phyloP scores from a whole-genome alignment of 78 protist genomes.

The Dictyostelium citrinum region DNA sequence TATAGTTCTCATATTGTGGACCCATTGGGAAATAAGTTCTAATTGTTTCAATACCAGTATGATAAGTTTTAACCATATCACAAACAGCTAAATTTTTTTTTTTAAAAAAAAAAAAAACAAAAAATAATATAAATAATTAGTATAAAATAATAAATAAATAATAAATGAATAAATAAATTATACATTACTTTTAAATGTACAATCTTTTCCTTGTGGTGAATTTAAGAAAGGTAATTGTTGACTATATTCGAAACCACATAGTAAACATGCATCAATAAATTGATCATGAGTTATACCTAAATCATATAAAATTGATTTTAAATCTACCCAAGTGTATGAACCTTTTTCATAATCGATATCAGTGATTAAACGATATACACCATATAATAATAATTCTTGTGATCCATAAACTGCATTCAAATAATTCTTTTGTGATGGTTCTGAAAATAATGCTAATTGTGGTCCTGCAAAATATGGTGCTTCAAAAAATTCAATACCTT shows the following conservation, averaged over 20 bases:
- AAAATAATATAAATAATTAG: neutral
- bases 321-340: slow-evolving; percentile 52
- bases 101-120: too few species aligned
- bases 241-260: slow-evolving; percentile 65
- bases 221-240: neutral
- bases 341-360: slow-evolving; percentile 78
- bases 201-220: neutral
- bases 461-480: slow-evolving; percentile 56
- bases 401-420: slow-evolving; percentile 72
- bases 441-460: slow-evolving; percentile 60
- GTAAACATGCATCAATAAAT: slow-evolving; percentile 58
- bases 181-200: neutral
- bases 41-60: slow-evolving; percentile 28
- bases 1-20: slow-evolving; percentile 16
- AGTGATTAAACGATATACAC: slow-evolving; percentile 57
- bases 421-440: slow-evolving; percentile 66
- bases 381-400: slow-evolving; percentile 45
- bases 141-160: neutral
- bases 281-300: slow-evolving; percentile 63
- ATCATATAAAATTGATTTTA: slow-evolving; percentile 30
- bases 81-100: neutral
- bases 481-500: slow-evolving; percentile 47
- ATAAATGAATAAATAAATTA: neutral
- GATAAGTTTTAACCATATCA: slow-evolving; percentile 51
- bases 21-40: neutral